Conservation (phyloP, 805 yeast species). For the Starmerella roubikii region DNA sequence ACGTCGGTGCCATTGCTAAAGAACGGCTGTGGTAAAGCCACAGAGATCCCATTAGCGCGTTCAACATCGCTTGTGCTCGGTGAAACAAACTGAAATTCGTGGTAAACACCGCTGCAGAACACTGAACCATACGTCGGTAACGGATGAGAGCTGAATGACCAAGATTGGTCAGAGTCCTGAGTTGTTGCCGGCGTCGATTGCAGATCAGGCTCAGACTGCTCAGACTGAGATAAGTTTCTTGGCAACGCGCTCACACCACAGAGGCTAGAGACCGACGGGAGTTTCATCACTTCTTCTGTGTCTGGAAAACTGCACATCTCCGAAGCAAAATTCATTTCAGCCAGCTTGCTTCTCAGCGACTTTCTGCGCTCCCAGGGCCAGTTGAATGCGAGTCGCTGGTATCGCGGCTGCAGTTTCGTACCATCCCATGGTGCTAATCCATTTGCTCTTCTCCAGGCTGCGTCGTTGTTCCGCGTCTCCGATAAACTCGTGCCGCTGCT, state of each 20-base stretch:
- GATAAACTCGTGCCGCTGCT: constrained; percentile 13
- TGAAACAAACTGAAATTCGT: neutral
- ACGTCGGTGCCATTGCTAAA: constrained; percentile 43
- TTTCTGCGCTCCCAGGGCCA: constrained; percentile 18
- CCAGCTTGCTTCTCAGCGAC: no score
- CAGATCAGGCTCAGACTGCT: no score
- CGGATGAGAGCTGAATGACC: no score
- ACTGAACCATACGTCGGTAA: no score
- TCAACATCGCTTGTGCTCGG: constrained; percentile 28
- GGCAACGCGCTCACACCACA: no score
- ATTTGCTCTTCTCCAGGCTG: constrained; percentile 4
- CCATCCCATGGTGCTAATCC: constrained; percentile 10
- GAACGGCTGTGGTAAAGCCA: neutral
- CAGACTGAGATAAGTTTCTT: no score
- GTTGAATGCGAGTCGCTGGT: constrained; percentile 2
- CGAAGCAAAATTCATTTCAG: no score
- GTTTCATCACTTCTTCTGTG: no score
- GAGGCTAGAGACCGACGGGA: no score
- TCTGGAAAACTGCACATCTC: no score
- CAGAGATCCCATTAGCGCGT: constrained; percentile 33
- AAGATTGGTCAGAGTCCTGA: no score
- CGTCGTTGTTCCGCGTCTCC: constrained; percentile 12
- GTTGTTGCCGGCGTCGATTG: no score
- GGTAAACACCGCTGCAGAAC: neutral
- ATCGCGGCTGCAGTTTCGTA: constrained; percentile 4